Evolutionary conservation across 1,284 basidiomycete genomes (phyloP).

Genomic region (Trichosporon sp.): DNA sequence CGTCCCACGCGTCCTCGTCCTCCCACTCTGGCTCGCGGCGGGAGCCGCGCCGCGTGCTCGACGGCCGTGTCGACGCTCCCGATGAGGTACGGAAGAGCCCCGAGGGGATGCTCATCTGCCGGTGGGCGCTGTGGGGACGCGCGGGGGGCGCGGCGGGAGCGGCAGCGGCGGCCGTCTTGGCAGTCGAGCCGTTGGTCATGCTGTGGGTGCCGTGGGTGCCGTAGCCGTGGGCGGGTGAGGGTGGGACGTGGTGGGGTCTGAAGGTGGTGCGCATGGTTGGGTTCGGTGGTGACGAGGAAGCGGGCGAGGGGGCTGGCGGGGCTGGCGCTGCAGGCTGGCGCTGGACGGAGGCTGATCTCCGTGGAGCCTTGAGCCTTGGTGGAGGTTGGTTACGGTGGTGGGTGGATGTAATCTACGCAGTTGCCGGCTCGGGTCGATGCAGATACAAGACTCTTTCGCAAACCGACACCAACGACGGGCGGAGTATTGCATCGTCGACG

Average conservation of each 20-base stretch:
- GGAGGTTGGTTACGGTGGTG: background rate
- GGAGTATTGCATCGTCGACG: background rate
- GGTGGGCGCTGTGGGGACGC: slow-evolving; percentile 52
- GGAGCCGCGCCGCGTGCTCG: background rate
- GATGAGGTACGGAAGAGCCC: slow-evolving; percentile 28
- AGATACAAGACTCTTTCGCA: background rate
- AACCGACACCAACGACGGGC: background rate
- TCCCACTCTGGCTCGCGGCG: slow-evolving; percentile 49
- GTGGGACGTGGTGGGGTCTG: background rate
- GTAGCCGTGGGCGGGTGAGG: background rate
- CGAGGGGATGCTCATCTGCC: slow-evolving; percentile 40
- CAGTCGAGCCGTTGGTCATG: slow-evolving; percentile 25
- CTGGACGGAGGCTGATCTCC: slow-evolving; percentile 18
- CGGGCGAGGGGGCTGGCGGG: background rate
- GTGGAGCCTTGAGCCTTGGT: background rate
- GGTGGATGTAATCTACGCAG: background rate
- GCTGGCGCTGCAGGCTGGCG: background rate
- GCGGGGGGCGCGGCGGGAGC: slow-evolving; percentile 45
- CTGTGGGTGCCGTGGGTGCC: slow-evolving; percentile 3
- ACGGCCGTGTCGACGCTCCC: background rate
- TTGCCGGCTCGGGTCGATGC: background rate
- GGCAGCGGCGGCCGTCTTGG: slow-evolving; percentile 38
- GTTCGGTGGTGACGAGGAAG: slow-evolving; percentile 5
- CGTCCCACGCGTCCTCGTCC: slow-evolving; percentile 88
- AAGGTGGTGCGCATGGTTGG: slow-evolving; percentile 13